Evolutionary conservation across 139 green algal species (phyloP).

Genomic region (Micractinium sp.): DNA sequence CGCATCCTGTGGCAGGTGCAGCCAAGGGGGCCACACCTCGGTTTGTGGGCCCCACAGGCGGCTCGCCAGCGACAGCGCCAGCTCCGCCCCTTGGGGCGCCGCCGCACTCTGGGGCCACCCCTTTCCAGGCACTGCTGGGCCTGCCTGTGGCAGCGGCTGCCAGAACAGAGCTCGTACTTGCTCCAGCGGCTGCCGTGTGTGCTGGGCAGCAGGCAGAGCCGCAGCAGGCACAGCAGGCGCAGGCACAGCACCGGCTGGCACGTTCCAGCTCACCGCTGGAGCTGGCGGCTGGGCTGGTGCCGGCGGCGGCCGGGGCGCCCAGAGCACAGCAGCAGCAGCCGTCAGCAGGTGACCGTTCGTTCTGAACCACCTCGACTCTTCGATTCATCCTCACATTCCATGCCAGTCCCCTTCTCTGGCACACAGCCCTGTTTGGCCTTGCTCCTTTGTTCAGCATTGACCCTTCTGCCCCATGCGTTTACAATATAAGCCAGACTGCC

Average conservation of each 20-base stretch:
- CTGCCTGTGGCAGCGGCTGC: background rate
- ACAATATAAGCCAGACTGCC: too few relatives aligned
- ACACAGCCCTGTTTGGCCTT: too few relatives aligned
- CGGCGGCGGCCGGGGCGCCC: too few relatives aligned
- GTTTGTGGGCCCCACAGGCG: conserved; percentile 13
- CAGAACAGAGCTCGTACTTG: background rate
- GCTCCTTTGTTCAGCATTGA: too few relatives aligned
- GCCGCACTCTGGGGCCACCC: background rate
- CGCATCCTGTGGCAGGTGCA: conserved; percentile 13
- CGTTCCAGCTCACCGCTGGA: background rate
- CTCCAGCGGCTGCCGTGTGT: background rate
- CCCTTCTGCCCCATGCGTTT: too few relatives aligned
- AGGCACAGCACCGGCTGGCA: background rate
- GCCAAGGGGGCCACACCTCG: conserved; percentile 19
- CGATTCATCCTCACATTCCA: too few relatives aligned
- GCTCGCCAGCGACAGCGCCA: background rate
- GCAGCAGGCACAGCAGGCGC: background rate
- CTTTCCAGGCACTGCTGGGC: background rate
- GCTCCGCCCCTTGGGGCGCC: background rate
- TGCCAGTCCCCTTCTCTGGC: too few relatives aligned
- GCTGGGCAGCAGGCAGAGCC: background rate
- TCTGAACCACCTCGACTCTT: too few relatives aligned
- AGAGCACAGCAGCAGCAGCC: too few relatives aligned
- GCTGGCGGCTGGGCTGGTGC: too few relatives aligned
- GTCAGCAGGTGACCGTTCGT: too few relatives aligned